Evolutionary conservation across 225 moss, liverwort and hornwort genomes (phyloP), one percentile per base, ranked within the genome.

Genomic region (Asterella californica): DNA sequence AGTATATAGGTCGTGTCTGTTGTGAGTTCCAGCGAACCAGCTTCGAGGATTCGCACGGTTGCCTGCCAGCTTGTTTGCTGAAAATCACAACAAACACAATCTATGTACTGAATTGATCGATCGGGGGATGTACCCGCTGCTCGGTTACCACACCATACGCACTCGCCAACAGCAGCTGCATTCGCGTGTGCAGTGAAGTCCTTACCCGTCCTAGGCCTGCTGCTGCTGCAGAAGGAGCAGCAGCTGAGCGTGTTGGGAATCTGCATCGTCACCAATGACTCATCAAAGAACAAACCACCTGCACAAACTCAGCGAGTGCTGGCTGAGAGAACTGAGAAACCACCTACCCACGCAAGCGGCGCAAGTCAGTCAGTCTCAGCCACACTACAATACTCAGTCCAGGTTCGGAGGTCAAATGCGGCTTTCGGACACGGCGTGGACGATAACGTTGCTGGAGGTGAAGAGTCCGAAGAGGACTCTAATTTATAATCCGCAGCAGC

Each of bases 51-150:
- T 38, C 32, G 70, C 15, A 69, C 69, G 21, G 37, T 38, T 38
- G 38, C 37, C 69, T 38, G 45, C 25, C 38, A 38, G 76, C 76
- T 76, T 53, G 73, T 74, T 76, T 76, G 76, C 76, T 76, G 76
- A 76, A 76, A 76, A 76, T 76, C 76, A 76, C 76, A 76, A 76
- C 76, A 76, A 76, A 76, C 76, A 76, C 60, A 61, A 76, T n/a
- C 76, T 76, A 76, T 76, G 2, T 62, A 76, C 76, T 60, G 76
- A 46, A 60, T 76, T 38, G 33, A 34, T 53, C 12, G 32, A 34
- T 25, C 37, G 33, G 10, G 33, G 17, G 27, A 27, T 14, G 30
- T 6, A 49, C 30, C n/a, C 42, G 50, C 18, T 59, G 32, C 55
- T 33, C n/a, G 37, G 21, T 36, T 21, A 38, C 22, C 48, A 45